Base-by-base conservation (phyloP, 2,329 filamentous ascomycete genomes). In the Eutypella sp. region DNA sequence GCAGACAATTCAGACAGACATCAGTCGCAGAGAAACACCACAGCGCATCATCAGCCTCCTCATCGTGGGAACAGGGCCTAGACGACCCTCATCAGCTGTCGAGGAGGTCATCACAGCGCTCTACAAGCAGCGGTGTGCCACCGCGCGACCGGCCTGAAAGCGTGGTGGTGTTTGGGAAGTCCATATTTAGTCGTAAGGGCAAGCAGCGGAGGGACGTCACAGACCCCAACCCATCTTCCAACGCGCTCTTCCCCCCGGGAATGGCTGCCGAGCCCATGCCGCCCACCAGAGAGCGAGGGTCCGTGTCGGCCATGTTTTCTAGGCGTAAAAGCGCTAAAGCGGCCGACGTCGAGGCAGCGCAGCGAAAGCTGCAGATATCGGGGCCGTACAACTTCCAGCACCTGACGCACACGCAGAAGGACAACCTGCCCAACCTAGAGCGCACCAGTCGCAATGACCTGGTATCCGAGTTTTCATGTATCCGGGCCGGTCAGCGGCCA, bases 301-400 rank as follows among this genome's bases (percentile, higher is more conserved):
- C 74, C 31, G 68, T 78, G 23, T 72, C 75, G 5, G 68, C 70
- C 9, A 64, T 82, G 38, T 80, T 82, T 47, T 62, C 69, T 37
- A 69, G 78, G 42, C 71, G 78, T 44, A 75, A 73, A 53, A 53
- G 60, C 20, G 54, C 58, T 42, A 69, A 63, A 44, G 58, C 59
- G n/a, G 61, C 62, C 19, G 47, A 58, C 4, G 57, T 57, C n/a
- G 58, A 61, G 23, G 44, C 40, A 42, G 53, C 58, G 13, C 59
- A 61, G 44, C 74, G 63, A 55, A 74, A 69, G 50, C 57, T 74
- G 41, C 72, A 75, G 44, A 85, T 85, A 44, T 85, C 81, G 1
- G 75, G 70, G 1, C 81, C 81, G 3, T 84, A 81, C 63, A 83
- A 84, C 66, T 85, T 85, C 49, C 80, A 84, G 57, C 81, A 85